These are phyloP conservation scores for Aspergillus melleus DNA, from an alignment of 2,329 filamentous ascomycete species.

Conservation along the genomic window DNA sequence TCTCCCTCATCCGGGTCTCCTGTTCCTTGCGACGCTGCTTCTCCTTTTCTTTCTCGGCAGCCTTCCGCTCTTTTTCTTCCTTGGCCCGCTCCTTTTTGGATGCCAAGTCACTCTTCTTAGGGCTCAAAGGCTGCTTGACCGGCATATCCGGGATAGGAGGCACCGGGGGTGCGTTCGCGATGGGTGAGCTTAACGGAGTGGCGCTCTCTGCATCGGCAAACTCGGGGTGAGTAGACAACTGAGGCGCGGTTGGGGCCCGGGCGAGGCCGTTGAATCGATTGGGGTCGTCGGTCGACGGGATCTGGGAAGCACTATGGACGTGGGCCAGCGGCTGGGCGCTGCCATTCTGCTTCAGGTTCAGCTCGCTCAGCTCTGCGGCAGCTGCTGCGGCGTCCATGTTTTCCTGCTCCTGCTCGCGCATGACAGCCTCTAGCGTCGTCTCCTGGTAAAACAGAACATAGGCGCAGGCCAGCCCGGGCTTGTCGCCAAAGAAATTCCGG, in stretches of 20 bases:
- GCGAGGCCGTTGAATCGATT: conserved; percentile 32
- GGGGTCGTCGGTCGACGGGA: conserved; percentile 37
- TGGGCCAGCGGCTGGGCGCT: conserved; percentile 34
- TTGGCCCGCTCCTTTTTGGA: conserved; percentile 66
- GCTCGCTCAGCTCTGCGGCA: conserved; percentile 50
- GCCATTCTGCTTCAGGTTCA: conserved; percentile 33
- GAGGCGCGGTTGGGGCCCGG: conserved; percentile 45
- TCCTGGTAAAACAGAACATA: conserved; percentile 99
- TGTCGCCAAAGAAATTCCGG: conserved; percentile 94
- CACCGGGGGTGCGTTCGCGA: conserved; percentile 18
- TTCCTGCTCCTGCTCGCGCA: conserved; percentile 81
- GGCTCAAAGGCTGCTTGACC: conserved; percentile 36
- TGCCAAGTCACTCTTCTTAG: conserved; percentile 63
- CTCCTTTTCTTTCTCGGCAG: conserved; percentile 49
- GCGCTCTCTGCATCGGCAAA: conserved; percentile 25
- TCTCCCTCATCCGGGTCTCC: conserved; percentile 53
- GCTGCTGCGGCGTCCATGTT: conserved; percentile 48
- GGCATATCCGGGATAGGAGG: conserved; percentile 37
- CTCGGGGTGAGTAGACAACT: conserved; percentile 47
- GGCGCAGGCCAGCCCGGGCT: conserved; percentile 84
- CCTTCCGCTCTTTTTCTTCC: conserved; percentile 60
- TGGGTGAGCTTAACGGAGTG: conserved; percentile 22
- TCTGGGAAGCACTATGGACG: conserved; percentile 40
- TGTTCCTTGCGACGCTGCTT: conserved; percentile 56
- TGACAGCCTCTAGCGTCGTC: conserved; percentile 67